Percentiles rank a stretch among this genome's conserved stretches.
Conservation (phyloP, 257 asterid genomes). For the Salvia miltiorrhiza region DNA sequence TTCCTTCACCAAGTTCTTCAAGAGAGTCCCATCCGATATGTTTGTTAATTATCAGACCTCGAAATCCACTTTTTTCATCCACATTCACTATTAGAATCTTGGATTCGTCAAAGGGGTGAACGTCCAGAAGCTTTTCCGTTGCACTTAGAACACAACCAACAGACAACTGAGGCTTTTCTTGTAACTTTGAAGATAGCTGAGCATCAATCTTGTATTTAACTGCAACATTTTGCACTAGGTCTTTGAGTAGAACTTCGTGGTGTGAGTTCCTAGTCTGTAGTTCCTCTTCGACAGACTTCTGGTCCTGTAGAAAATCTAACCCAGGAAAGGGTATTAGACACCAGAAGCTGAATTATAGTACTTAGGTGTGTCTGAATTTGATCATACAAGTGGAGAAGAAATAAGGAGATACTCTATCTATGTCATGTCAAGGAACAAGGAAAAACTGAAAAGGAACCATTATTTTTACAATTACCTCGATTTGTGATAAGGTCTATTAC, state of each 20-base stretch:
- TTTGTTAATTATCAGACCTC: constrained; percentile 75
- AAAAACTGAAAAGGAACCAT: constrained; percentile 2
- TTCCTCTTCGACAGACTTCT: constrained; percentile 23
- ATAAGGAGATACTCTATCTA: not conserved
- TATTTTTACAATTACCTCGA: constrained; percentile 48
- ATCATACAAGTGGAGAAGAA: constrained; percentile 2
- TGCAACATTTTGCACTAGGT: constrained; percentile 34
- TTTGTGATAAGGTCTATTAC: constrained; percentile 43
- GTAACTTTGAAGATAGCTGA: constrained; percentile 32
- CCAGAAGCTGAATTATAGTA: not conserved
- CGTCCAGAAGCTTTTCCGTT: constrained; percentile 61
- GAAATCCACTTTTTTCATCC: constrained; percentile 52
- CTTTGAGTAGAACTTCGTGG: constrained; percentile 69
- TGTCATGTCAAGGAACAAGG: not conserved
- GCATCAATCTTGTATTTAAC: constrained; percentile 33
- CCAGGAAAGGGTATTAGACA: constrained; percentile 16
- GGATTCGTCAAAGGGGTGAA: constrained; percentile 72
- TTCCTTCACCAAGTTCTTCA: constrained; percentile 56
- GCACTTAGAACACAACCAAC: constrained; percentile 69
- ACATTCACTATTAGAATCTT: constrained; percentile 67
- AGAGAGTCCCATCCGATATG: constrained; percentile 75
- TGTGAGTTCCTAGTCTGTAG: constrained; percentile 31
- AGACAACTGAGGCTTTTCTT: constrained; percentile 44
- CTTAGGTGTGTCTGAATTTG: not conserved
- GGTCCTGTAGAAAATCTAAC: constrained; percentile 41